These are phyloP conservation scores for Dalechampia spathulata DNA, from an alignment of 441 rosid species.

Conservation along the genomic window DNA sequence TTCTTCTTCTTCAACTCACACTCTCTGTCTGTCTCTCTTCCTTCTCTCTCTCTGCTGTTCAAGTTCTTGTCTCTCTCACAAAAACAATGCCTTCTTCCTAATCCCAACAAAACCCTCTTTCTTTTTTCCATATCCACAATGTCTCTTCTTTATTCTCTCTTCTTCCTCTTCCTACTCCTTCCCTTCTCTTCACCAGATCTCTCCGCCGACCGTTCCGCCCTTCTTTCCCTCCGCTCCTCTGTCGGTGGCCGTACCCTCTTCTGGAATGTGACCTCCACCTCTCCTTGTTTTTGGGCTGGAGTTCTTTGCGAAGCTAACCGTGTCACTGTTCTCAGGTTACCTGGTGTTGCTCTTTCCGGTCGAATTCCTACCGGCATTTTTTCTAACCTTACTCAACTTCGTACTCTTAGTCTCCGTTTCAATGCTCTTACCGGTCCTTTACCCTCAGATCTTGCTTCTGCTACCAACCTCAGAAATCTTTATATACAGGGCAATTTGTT, in stretches of 20 bases:
- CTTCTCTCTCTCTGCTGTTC: not conserved
- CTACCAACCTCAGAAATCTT: conserved; percentile 51
- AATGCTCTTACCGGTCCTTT: conserved; percentile 53
- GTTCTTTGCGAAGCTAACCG: conserved; percentile 53
- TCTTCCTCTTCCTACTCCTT: conserved; percentile 19
- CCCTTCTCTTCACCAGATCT: conserved; percentile 47
- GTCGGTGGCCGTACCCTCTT: conserved; percentile 73
- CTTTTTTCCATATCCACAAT: not conserved
- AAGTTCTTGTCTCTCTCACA: too few relatives aligned
- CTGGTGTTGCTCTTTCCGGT: conserved; percentile 71
- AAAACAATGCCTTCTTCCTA: not conserved
- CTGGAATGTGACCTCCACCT: conserved; percentile 48
- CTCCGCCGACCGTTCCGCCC: conserved; percentile 65
- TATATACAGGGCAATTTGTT: conserved; percentile 73
- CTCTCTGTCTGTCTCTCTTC: not conserved
- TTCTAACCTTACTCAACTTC: conserved; percentile 62
- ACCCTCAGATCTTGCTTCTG: conserved; percentile 73
- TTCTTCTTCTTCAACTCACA: not conserved
- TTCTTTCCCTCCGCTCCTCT: conserved; percentile 60
- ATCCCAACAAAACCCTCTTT: not conserved
- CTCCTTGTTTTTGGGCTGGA: conserved; percentile 80
- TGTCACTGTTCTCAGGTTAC: conserved; percentile 63
- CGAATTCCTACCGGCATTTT: conserved; percentile 61
- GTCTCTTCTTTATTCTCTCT: not conserved
- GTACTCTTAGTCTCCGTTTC: conserved; percentile 74